Conservation (phyloP, 2,329 filamentous ascomycete species). For the Scedosporium boydii region DNA sequence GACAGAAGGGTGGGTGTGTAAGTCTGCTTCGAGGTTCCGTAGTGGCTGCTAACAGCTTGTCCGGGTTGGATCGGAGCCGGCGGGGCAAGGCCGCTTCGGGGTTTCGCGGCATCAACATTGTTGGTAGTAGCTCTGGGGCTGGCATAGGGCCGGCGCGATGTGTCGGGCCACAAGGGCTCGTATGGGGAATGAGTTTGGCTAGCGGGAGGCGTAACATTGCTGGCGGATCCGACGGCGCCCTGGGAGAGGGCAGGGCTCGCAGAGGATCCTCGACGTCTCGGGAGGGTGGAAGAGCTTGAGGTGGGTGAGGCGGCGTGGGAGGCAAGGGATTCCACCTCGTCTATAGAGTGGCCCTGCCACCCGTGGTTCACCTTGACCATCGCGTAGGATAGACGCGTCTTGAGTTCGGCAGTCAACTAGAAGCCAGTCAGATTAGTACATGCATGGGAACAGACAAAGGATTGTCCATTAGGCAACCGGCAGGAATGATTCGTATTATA, state of each 20-base stretch:
- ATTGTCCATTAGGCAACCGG: background rate
- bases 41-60: conserved; percentile 34
- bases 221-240: background rate
- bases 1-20: conserved; percentile 41
- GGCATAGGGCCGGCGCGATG: background rate
- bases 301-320: conserved; percentile 55
- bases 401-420: conserved; percentile 68
- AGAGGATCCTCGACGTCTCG: conserved; percentile 40
- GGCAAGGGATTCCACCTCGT: conserved; percentile 66
- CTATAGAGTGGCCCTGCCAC: conserved; percentile 70
- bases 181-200: conserved; percentile 1
- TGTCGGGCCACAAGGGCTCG: background rate
- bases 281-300: conserved; percentile 46
- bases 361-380: conserved; percentile 89
- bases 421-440: conserved; percentile 5
- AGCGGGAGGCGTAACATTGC: conserved; percentile 1
- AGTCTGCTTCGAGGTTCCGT: conserved; percentile 30
- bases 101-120: conserved; percentile 8
- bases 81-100: conserved; percentile 30
- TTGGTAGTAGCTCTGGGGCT: background rate
- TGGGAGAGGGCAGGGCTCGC: conserved; percentile 33
- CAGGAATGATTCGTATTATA: background rate
- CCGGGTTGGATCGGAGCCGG: conserved; percentile 41
- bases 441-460: background rate
- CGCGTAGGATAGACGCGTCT: conserved; percentile 79